Base-by-base conservation (phyloP, 176 grass and related monocot genomes). In the Puccinellia tenuiflora region DNA sequence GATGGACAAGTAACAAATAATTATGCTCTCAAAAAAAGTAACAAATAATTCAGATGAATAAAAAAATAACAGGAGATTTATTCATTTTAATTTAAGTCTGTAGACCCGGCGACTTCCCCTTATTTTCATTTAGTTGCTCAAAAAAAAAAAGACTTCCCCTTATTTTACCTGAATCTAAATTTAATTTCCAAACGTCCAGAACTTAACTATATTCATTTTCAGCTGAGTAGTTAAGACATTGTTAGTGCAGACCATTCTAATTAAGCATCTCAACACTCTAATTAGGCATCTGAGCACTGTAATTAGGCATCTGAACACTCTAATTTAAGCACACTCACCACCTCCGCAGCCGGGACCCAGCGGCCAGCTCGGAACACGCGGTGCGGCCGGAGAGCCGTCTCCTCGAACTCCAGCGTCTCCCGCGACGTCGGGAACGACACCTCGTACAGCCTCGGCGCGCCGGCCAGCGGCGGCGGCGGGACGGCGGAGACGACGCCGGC, bases 391-490 rank as follows among this genome's bases (percentile, higher is more conserved):
- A 97, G 43, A 16, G 57, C 71, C 21, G 74, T 20, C 29, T 69
- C 71, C 8, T 61, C 47, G 64, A 94, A 88, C 63, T 87, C 82
- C 3, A 92, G 38, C 51, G 80, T 67, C 55, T 97, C 91, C 77
- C 89, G 78, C 28, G 89, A 75, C 25, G 77, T 86, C 6, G 91
- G 94, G 69, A 97, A 92, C 10, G 73, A 56, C 22, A 97, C 94
- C 2, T 18, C 37, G 76, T 88, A 97, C 21, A 68, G 8, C 18
- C 30, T 68, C 11, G 11, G 29, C 8, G n/a, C 9, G 10, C 48
- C 33, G 35, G 45, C 45, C 14, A 47, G 3, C 45, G 45, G 16
- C 33, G 53, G 53, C 45, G 53, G 53, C 45, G 48, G 46, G 3
- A 76, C 34, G 80, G 21, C 66, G 22, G 52, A 76, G 48, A 92